Conservation (phyloP, 192 early-diverging fungal species). For the Entomortierella lignicola region DNA sequence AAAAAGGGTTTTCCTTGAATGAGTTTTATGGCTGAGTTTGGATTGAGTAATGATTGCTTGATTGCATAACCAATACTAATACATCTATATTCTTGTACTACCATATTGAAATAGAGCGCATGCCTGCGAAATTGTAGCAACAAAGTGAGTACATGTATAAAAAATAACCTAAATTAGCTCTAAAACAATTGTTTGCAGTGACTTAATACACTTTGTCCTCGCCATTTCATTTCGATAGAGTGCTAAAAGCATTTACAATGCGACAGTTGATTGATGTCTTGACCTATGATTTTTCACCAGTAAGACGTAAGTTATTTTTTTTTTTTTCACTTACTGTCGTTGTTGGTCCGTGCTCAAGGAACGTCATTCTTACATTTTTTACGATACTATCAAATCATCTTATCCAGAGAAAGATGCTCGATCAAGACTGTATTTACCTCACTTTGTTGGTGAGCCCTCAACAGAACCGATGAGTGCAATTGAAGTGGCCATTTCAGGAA, state of each 20-base stretch:
- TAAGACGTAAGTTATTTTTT: slow-evolving; percentile 34
- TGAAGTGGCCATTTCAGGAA: slow-evolving; percentile 56
- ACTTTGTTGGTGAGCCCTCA: slow-evolving; percentile 44
- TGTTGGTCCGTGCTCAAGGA: neutral
- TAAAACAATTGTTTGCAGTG: neutral
- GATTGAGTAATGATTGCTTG: too few species aligned
- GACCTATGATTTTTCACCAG: slow-evolving; percentile 55
- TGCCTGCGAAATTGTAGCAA: slow-evolving; percentile 58
- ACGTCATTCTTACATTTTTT: neutral
- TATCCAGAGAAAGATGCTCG: slow-evolving; percentile 29
- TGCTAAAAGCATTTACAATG: slow-evolving; percentile 49
- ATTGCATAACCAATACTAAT: neutral
- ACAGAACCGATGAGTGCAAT: slow-evolving; percentile 54
- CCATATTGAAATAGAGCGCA: slow-evolving; percentile 32
- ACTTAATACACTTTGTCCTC: too few species aligned
- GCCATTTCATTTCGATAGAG: slow-evolving; percentile 10
- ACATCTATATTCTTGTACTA: slow-evolving; percentile 6
- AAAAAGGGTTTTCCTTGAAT: neutral
- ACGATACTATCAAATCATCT: neutral
- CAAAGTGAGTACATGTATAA: slow-evolving; percentile 42
- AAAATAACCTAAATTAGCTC: neutral
- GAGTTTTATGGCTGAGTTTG: neutral
- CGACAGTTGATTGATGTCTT: slow-evolving; percentile 53
- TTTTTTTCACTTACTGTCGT: neutral
- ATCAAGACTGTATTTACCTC: slow-evolving; percentile 28